Evolutionary conservation across 768 basidiomycete genomes (phyloP).

Genomic region (Hericium coralloides): DNA sequence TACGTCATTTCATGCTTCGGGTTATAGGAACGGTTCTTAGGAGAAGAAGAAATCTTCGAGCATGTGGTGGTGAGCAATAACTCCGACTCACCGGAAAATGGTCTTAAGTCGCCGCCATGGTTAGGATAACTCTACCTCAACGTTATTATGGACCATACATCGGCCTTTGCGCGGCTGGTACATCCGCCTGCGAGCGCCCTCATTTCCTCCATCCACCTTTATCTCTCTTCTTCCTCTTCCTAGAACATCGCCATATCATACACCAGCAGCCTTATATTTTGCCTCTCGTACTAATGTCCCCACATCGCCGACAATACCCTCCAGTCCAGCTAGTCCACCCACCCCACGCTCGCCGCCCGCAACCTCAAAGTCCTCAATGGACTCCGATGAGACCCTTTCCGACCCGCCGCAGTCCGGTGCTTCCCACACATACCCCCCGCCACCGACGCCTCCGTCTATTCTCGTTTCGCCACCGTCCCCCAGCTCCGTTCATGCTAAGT

Average conservation of each 20-base stretch:
- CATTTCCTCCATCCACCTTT: conserved; percentile 46
- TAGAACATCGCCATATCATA: conserved; percentile 20
- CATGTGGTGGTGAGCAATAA: conserved; percentile 48
- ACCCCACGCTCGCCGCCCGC: neutral
- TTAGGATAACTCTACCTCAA: conserved; percentile 61
- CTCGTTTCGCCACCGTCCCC: conserved; percentile 22
- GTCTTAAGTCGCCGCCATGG: neutral
- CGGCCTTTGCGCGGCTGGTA: conserved; percentile 81
- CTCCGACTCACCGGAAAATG: neutral
- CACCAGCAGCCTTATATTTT: conserved; percentile 26
- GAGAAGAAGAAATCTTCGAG: conserved; percentile 69
- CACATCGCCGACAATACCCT: neutral
- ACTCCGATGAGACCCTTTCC: conserved; percentile 23
- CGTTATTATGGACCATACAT: conserved; percentile 68
- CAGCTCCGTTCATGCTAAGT: conserved; percentile 20
- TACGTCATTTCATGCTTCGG: conserved; percentile 15
- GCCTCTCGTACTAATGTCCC: conserved; percentile 24
- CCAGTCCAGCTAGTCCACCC: neutral
- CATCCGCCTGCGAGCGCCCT: conserved; percentile 63
- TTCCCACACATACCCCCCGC: conserved; percentile 30
- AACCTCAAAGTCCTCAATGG: conserved; percentile 11
- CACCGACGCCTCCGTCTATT: conserved; percentile 20
- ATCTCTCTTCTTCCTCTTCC: conserved; percentile 27
- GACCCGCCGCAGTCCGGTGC: conserved; percentile 14
- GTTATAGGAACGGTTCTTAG: conserved; percentile 59